Conservation (phyloP, 805 yeast genomes). For the Suhomyces prunicola region DNA sequence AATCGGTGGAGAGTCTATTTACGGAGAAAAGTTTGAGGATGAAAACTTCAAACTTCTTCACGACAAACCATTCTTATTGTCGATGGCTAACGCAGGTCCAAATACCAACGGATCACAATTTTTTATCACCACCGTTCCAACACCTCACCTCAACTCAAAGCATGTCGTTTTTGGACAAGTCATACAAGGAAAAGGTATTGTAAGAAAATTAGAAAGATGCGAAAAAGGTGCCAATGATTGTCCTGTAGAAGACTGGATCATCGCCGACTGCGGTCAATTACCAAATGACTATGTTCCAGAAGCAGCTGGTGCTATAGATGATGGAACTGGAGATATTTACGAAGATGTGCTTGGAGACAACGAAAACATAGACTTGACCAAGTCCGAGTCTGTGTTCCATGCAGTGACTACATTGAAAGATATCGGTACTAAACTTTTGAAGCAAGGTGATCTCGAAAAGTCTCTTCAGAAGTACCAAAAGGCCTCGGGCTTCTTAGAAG, state of each 20-base stretch:
- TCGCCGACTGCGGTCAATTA: slow-evolving; percentile 76
- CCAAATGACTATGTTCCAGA: slow-evolving; percentile 56
- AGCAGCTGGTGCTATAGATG: slow-evolving; percentile 50
- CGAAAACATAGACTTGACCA: slow-evolving; percentile 53
- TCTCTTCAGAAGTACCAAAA: slow-evolving; percentile 72
- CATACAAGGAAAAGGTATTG: slow-evolving; percentile 72
- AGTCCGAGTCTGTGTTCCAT: slow-evolving; percentile 62
- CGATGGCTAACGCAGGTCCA: slow-evolving; percentile 98
- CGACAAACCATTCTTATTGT: slow-evolving; percentile 79
- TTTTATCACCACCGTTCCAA: slow-evolving; percentile 86
- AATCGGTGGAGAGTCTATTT: slow-evolving; percentile 44
- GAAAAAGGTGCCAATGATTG: slow-evolving; percentile 65
- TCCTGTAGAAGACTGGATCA: slow-evolving; percentile 68
- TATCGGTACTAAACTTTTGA: slow-evolving; percentile 74
- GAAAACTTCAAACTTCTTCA: slow-evolving; percentile 79
- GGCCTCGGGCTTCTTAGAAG: slow-evolving; percentile 65
- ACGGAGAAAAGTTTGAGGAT: slow-evolving; percentile 70
- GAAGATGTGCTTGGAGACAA: slow-evolving; percentile 78
- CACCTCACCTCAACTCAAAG: slow-evolving; percentile 93
- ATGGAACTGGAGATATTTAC: slow-evolving; percentile 81
- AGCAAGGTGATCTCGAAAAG: slow-evolving; percentile 52
- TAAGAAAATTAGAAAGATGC: slow-evolving; percentile 70
- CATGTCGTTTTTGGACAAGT: slow-evolving; percentile 97
- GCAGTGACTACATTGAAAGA: slow-evolving; percentile 67
- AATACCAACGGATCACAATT: slow-evolving; percentile 95